A percentile compares a stretch with the other conserved stretches of the same genome.
Conservation (phyloP, 2,329 filamentous ascomycete species). For the Colletotrichum sp. region DNA sequence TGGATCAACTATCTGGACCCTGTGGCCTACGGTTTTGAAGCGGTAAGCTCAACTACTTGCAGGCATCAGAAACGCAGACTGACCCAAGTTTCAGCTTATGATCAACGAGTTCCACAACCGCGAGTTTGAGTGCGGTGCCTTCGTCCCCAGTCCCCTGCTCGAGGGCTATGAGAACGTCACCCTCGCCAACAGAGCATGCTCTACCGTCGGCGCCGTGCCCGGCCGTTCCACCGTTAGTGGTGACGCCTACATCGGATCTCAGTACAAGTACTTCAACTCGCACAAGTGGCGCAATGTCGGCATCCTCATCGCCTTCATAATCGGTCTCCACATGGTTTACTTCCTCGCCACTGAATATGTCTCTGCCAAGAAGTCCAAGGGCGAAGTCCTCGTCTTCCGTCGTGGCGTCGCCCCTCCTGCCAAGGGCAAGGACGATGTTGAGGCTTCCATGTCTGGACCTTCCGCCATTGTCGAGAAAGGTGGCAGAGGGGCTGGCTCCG, state of each 20-base stretch:
- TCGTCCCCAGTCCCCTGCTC: conserved; percentile 18
- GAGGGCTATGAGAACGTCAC: conserved; percentile 24
- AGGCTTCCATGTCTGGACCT: conserved; percentile 18
- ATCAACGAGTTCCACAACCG: conserved; percentile 66
- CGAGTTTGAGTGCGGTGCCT: conserved; percentile 39
- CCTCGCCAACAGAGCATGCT: conserved; percentile 41
- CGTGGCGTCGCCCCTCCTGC: conserved; percentile 36
- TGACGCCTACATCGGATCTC: conserved; percentile 44
- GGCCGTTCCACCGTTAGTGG: conserved; percentile 48
- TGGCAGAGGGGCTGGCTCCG: neutral
- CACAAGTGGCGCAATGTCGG: conserved; percentile 62
- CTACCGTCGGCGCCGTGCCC: conserved; percentile 46
- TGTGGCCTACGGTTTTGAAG: conserved; percentile 66
- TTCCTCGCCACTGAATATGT: conserved; percentile 53
- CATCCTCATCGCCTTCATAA: conserved; percentile 57
- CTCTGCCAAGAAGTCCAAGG: conserved; percentile 59
- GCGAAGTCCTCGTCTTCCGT: conserved; percentile 65
- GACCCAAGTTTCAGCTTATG: conserved; percentile 33
- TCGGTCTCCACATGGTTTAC: conserved; percentile 53
- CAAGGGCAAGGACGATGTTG: conserved; percentile 11
- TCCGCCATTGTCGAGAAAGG: conserved; percentile 17
- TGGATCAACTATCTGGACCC: conserved; percentile 66
- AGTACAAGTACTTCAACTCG: conserved; percentile 47
- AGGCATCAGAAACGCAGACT: neutral
- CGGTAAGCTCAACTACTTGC: conserved; percentile 40